A percentile compares a stretch with the other conserved stretches of the same genome.
These are phyloP conservation scores for Carex myosuroides DNA, from an alignment of 176 grass and related monocot species.

Conservation along the genomic window DNA sequence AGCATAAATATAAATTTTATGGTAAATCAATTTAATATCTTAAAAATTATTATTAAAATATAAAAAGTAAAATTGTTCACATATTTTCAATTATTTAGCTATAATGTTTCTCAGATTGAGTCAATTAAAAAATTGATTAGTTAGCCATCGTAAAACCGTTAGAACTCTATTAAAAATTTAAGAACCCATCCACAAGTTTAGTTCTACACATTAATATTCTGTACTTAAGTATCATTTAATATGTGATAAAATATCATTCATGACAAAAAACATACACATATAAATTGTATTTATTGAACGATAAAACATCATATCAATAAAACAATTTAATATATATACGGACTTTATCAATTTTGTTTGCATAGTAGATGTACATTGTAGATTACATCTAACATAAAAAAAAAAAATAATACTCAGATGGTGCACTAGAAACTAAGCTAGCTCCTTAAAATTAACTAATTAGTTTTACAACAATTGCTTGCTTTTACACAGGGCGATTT, in stretches of 20 bases:
- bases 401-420: neutral
- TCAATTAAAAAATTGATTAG: too few species aligned
- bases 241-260: neutral
- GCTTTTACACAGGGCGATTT: constrained; percentile 6
- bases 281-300: too few species aligned
- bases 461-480: constrained; percentile 17
- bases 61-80: too few species aligned
- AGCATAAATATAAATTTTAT: too few species aligned
- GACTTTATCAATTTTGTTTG: neutral
- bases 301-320: neutral
- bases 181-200: too few species aligned
- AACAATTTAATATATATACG: neutral
- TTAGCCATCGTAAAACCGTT: too few species aligned
- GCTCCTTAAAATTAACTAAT: neutral
- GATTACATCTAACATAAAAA: neutral
- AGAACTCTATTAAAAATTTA: too few species aligned
- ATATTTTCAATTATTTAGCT: too few species aligned
- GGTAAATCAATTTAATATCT: too few species aligned
- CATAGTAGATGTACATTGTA: neutral
- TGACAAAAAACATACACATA: neutral
- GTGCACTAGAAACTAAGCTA: neutral
- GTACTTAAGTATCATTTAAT: neutral
- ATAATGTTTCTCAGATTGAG: too few species aligned
- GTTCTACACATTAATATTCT: neutral
- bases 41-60: too few species aligned